Percentiles rank a stretch among this genome's conserved stretches.
Evolutionary conservation across 129 eudicot species (phyloP).

Genomic region (Pseudognaphalium luteoalbum): DNA sequence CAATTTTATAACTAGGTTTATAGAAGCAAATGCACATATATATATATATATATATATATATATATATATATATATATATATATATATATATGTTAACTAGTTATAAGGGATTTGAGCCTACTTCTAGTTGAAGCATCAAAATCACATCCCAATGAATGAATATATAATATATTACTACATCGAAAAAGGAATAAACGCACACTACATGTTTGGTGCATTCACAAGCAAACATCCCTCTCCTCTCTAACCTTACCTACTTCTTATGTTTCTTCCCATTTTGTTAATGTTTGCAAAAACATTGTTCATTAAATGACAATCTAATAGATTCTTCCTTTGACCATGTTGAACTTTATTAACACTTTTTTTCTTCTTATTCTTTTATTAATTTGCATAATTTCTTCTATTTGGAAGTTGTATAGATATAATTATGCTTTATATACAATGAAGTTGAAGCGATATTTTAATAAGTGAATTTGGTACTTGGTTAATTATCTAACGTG

Average conservation of each 20-base stretch:
- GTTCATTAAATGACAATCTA: background rate
- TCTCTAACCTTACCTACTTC: slow-evolving; percentile 26
- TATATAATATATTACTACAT: no score
- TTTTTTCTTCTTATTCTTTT: background rate
- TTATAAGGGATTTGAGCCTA: slow-evolving; percentile 15
- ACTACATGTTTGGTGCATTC: slow-evolving; percentile 46
- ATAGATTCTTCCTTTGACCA: slow-evolving; percentile 23
- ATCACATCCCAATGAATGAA: slow-evolving; percentile 47
- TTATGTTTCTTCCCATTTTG: background rate
- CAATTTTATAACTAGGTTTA: background rate
- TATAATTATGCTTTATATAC: background rate
- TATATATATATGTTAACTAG: no score
- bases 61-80: no score
- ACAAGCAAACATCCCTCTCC: slow-evolving; percentile 68
- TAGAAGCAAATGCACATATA: background rate
- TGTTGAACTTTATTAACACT: background rate
- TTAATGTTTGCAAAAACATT: background rate
- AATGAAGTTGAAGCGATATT: no score
- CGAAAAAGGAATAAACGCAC: slow-evolving; percentile 4
- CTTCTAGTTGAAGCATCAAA: slow-evolving; percentile 45
- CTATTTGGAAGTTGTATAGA: background rate
- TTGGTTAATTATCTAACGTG: no score
- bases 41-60: no score
- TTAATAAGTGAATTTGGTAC: no score
- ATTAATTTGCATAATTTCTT: background rate